Conservation (phyloP, 495 filamentous ascomycete species). For the Neurospora sp. region DNA sequence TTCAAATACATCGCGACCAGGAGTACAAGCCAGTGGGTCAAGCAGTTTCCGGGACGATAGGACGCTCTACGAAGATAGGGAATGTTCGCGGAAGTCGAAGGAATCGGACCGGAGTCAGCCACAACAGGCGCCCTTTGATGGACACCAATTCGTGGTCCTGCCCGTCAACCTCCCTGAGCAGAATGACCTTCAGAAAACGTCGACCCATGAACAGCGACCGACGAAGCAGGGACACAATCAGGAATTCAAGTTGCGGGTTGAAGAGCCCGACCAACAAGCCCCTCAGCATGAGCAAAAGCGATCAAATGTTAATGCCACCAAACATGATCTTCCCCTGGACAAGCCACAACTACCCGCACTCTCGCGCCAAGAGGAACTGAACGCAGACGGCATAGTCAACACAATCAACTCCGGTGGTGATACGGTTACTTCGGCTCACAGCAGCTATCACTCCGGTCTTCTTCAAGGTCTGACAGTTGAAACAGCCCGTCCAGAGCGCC, state of each 20-base stretch:
- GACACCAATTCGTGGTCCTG: not conserved
- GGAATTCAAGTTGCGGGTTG: not conserved
- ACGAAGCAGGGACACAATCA: not conserved
- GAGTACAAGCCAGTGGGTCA: not conserved
- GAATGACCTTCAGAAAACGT: not conserved
- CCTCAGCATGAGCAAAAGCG: not conserved
- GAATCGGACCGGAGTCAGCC: not conserved
- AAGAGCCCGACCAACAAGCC: not conserved
- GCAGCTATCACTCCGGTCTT: not conserved
- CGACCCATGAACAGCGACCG: not conserved
- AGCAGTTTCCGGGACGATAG: not conserved
- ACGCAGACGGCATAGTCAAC: not conserved
- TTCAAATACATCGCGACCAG: not conserved
- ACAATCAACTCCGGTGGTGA: not conserved
- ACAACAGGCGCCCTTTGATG: not conserved
- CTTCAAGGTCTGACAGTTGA: not conserved
- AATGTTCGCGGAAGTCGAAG: not conserved
- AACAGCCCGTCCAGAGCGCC: slow-evolving; percentile 5
- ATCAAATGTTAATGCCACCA: not conserved
- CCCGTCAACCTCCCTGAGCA: not conserved
- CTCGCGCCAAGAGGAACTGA: not conserved
- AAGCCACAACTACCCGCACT: not conserved
- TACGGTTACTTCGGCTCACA: not conserved
- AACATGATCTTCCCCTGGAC: not conserved
- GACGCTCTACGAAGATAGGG: not conserved